Base-by-base conservation (phyloP, 1,284 basidiomycete species). In the Trametes polyzona region DNA sequence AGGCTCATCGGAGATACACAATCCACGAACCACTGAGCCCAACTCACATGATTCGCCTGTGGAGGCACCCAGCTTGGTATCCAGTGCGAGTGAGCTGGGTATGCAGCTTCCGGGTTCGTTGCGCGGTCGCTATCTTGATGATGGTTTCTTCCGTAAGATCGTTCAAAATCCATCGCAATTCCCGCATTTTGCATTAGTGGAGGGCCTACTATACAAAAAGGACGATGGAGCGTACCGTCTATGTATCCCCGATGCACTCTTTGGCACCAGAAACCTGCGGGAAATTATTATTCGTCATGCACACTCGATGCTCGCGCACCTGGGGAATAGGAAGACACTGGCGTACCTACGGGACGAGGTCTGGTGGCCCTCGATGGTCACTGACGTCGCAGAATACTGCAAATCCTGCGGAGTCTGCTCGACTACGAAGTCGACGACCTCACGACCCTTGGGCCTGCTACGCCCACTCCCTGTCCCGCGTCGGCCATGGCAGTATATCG, bases 401-500 rank as follows among this genome's bases (percentile, higher is more conserved):
- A 26, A 55, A 6, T 53, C 65, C 0, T 74, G 73, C 37, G 17
- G 37, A 1, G 64, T 60, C 3, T 74, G 73, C 46, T 48, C 56
- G 14, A 62, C 61, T 0, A 58, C 58, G 0, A 74, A 74, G 52
- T 42, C 67, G 3, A 39, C 17, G 5, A 70, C 59, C 17, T 53
- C 62, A 19, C 32, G 32, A 4, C 67, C 70, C 0, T 55, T 59
- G 19, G 72, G 73, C n/a, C 36, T 70, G 9, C 51, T 74, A 10
- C 50, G 65, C 4, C 30, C 61, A 0, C 41, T 74, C 2, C 51
- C 55, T 14, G 62, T 71, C 0, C 67, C 70, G 3, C 51, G 35
- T 0, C 49, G 60, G 1, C 70, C 72, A 12, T 74, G 71, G 71
- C 57, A 67, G 33, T 52, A 63, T 1, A 73, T 76, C 0, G 70